Percentiles rank a stretch among this genome's conserved stretches.
These are phyloP conservation scores for Clarkia xantiana DNA, from an alignment of 345 rosid species.

Conservation along the genomic window DNA sequence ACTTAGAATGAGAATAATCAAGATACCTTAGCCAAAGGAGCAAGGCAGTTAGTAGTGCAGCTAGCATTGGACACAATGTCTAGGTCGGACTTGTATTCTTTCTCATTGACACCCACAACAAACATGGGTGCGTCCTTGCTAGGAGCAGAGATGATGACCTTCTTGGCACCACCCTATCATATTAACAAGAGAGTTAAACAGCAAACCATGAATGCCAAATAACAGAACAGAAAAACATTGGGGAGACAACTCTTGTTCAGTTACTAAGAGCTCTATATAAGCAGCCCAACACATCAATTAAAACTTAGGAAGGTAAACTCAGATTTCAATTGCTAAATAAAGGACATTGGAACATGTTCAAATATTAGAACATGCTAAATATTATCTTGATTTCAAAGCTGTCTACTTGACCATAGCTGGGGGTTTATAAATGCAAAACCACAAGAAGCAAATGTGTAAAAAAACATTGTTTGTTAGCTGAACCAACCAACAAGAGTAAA, in stretches of 20 bases:
- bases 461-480: no score
- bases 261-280: neutral
- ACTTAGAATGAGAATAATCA: no score
- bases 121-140: conserved; percentile 70
- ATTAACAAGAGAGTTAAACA: neutral
- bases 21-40: conserved; percentile 53
- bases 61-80: conserved; percentile 51
- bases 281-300: neutral
- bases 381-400: no score
- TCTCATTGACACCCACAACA: conserved; percentile 58
- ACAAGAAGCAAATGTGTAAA: no score
- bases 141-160: conserved; percentile 48
- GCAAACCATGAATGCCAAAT: neutral
- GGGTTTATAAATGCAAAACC: no score
- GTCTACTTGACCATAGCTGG: no score
- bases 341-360: no score
- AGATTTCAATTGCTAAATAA: neutral
- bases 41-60: conserved; percentile 76
- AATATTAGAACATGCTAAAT: no score
- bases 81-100: conserved; percentile 36
- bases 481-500: neutral
- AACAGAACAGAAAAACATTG: neutral
- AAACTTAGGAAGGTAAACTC: neutral
- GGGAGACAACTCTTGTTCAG: neutral
- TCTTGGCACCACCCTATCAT: conserved; percentile 53